Evolutionary conservation across 805 yeast species (phyloP).

Genomic region (Saccharomyces eubayanus): DNA sequence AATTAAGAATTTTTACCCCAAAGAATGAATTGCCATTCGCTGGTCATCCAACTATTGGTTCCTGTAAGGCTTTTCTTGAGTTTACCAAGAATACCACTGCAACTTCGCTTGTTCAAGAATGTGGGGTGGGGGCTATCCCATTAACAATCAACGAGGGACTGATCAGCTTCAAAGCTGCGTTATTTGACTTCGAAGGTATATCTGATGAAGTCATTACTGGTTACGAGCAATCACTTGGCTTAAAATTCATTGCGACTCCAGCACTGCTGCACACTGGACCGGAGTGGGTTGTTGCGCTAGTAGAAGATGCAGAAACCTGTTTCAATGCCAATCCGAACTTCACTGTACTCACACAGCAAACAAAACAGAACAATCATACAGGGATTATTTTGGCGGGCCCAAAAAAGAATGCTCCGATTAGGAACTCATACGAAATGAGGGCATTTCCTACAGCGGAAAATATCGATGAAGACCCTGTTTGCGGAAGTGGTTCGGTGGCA

Average conservation of each 20-base stretch:
- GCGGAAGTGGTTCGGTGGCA: slow-evolving; percentile 43
- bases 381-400: slow-evolving; percentile 38
- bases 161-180: slow-evolving; percentile 27
- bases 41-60: slow-evolving; percentile 56
- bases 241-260: slow-evolving; percentile 16
- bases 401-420: slow-evolving; percentile 15
- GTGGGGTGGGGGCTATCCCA: slow-evolving; percentile 38
- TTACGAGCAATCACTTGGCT: slow-evolving; percentile 8
- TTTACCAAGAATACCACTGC: slow-evolving; percentile 22
- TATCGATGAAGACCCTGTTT: slow-evolving; percentile 45
- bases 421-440: slow-evolving; percentile 35
- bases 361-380: slow-evolving; percentile 14
- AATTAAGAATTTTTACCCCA: slow-evolving; percentile 43
- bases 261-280: slow-evolving; percentile 39
- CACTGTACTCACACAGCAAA: slow-evolving; percentile 15
- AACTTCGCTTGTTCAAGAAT: slow-evolving; percentile 35
- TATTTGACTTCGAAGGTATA: slow-evolving; percentile 12
- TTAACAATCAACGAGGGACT: slow-evolving; percentile 21
- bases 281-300: slow-evolving; percentile 35
- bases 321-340: slow-evolving; percentile 30
- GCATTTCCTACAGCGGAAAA: slow-evolving; percentile 36
- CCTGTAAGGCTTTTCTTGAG: slow-evolving; percentile 40
- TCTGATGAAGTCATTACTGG: slow-evolving; percentile 3
- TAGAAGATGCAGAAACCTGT: slow-evolving; percentile 31
- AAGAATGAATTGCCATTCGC: slow-evolving; percentile 47